Percentiles rank a stretch among this genome's conserved stretches.
Conservation (phyloP, 371 early-diverging fungal genomes). For the Chytridium lagenaria region DNA sequence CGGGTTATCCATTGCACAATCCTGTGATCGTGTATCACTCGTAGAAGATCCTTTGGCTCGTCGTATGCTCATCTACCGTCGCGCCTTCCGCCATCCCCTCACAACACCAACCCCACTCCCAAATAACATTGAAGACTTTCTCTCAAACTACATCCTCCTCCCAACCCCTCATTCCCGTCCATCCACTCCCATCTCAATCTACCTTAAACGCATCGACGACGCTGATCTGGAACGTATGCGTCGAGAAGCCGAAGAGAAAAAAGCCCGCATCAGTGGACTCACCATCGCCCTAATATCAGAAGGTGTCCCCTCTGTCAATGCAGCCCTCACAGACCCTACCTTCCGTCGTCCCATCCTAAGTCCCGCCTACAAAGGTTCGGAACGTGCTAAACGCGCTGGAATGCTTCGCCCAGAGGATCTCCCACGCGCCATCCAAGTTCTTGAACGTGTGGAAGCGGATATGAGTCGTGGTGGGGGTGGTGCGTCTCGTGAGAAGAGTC, state of each 20-base stretch:
- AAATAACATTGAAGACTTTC: conserved; percentile 6
- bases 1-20: background rate
- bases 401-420: conserved; percentile 3
- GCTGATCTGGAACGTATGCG: background rate
- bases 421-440: conserved; percentile 16
- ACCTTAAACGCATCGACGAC: background rate
- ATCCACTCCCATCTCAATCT: conserved; percentile 14
- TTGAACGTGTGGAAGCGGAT: conserved; percentile 19
- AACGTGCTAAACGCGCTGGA: conserved; percentile 25
- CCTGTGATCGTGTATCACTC: background rate
- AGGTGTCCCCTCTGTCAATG: conserved; percentile 32
- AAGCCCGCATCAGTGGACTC: conserved; percentile 1
- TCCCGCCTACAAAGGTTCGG: conserved; percentile 27
- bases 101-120: background rate
- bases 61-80: background rate
- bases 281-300: conserved; percentile 32
- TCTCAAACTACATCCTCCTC: conserved; percentile 13
- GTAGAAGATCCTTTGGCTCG: background rate
- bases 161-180: background rate
- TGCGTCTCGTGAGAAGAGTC: background rate
- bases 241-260: conserved; percentile 1
- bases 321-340: conserved; percentile 29
- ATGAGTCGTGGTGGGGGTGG: background rate
- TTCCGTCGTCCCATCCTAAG: conserved; percentile 27
- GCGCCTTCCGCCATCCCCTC: background rate